Evolutionary conservation across 2,329 filamentous ascomycete species (phyloP).

Genomic region (Epichloe brachyelytri): DNA sequence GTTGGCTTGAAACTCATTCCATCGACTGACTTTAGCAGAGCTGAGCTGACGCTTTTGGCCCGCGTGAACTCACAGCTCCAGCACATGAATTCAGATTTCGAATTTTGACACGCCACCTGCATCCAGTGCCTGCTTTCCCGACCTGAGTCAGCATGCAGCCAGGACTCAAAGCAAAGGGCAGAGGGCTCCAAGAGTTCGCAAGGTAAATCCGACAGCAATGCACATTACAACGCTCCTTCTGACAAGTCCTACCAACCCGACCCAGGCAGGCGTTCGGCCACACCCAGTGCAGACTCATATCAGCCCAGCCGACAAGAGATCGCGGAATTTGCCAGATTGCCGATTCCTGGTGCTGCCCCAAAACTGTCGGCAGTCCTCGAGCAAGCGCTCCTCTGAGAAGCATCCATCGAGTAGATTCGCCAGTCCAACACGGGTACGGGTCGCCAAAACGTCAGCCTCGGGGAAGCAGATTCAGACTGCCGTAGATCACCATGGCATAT

Average conservation of each 20-base stretch:
- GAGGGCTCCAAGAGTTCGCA: slow-evolving; percentile 20
- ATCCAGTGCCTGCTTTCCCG: not conserved
- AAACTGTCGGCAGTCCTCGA: slow-evolving; percentile 2
- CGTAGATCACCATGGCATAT: slow-evolving; percentile 14
- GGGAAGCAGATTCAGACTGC: not conserved
- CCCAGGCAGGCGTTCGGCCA: slow-evolving; percentile 10
- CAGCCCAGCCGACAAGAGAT: slow-evolving; percentile 15
- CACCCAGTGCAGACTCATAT: slow-evolving; percentile 6
- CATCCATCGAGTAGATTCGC: slow-evolving; percentile 13
- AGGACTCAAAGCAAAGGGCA: slow-evolving; percentile 18
- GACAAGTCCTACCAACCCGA: slow-evolving; percentile 8
- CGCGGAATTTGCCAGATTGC: slow-evolving; percentile 22
- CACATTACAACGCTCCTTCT: slow-evolving; percentile 10
- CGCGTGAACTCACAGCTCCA: not conserved
- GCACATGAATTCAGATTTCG: not conserved
- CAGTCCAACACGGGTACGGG: slow-evolving; percentile 1
- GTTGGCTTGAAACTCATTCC: no score
- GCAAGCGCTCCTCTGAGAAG: slow-evolving; percentile 4
- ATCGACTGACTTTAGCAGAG: not conserved
- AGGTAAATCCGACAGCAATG: slow-evolving; percentile 14
- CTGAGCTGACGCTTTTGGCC: not conserved
- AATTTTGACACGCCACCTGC: not conserved
- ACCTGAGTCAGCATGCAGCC: slow-evolving; percentile 15
- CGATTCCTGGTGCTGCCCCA: slow-evolving; percentile 19
- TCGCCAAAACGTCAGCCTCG: slow-evolving; percentile 10